Conservation (phyloP, 495 filamentous ascomycete genomes). For the Delitschia confertaspora region DNA sequence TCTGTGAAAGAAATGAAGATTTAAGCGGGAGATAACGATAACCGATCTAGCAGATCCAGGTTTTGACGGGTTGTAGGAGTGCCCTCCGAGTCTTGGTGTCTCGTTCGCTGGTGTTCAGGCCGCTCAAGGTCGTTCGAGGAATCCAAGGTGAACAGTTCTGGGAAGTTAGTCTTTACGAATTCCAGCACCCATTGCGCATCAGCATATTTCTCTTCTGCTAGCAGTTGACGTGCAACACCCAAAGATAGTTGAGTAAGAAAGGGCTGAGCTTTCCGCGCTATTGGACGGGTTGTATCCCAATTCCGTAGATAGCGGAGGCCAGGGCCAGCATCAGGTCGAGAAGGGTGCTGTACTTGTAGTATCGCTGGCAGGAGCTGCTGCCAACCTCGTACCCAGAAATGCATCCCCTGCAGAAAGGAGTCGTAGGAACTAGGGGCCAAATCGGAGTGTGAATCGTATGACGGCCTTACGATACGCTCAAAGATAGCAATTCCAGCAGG, state of each 20-base stretch:
- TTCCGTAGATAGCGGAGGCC: constrained; percentile 6
- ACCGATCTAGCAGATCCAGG: constrained; percentile 14
- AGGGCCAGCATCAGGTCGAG: constrained; percentile 9
- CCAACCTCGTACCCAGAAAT: background rate
- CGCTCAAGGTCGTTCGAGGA: background rate
- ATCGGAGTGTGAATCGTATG: constrained; percentile 3
- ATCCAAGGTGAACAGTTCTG: constrained; percentile 13
- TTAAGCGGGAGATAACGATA: too few relatives aligned
- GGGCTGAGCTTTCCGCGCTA: background rate
- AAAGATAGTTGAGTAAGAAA: constrained; percentile 17
- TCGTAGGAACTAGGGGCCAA: background rate
- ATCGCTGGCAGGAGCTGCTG: background rate
- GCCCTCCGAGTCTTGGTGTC: too few relatives aligned
- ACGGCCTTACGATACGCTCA: constrained; percentile 5
- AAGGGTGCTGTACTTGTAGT: constrained; percentile 14
- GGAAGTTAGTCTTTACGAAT: constrained; percentile 18
- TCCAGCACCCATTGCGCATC: constrained; percentile 19
- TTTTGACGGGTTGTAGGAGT: too few relatives aligned
- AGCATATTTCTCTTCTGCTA: constrained; percentile 15
- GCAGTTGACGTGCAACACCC: constrained; percentile 14
- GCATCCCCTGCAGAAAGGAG: constrained; percentile 2
- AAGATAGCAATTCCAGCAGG: constrained; percentile 6
- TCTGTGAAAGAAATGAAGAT: too few relatives aligned
- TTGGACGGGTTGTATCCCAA: background rate
- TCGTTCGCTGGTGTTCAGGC: background rate